Percentiles rank a stretch among this genome's conserved stretches.
Evolutionary conservation across 2,329 filamentous ascomycete genomes (phyloP).

Genomic region (Paradendryphiella salina): DNA sequence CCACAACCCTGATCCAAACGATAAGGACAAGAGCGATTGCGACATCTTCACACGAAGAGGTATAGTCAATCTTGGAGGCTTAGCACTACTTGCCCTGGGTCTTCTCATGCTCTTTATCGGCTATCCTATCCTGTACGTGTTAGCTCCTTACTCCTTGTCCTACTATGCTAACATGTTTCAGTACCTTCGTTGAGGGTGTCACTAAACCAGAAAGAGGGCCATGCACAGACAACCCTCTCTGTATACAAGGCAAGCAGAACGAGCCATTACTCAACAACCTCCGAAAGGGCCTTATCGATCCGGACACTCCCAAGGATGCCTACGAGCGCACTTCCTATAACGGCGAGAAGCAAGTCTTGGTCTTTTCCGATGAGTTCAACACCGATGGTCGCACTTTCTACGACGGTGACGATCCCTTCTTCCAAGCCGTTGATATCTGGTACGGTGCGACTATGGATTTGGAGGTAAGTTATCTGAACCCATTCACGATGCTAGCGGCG

Average conservation of each 20-base stretch:
- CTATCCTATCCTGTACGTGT: constrained; percentile 68
- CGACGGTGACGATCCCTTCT: constrained; percentile 70
- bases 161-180: constrained; percentile 38
- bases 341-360: constrained; percentile 65
- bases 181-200: constrained; percentile 60
- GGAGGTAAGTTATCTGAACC: constrained; percentile 53
- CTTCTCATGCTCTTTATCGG: constrained; percentile 68
- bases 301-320: constrained; percentile 64
- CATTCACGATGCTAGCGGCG: not conserved
- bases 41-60: constrained; percentile 68
- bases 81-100: constrained; percentile 63
- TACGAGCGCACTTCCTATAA: constrained; percentile 60
- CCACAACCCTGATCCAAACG: constrained; percentile 70
- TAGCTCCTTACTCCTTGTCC: not conserved
- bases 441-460: constrained; percentile 72
- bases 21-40: constrained; percentile 63
- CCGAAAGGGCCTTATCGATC: constrained; percentile 65
- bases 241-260: constrained; percentile 55
- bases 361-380: constrained; percentile 76
- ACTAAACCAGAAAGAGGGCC: constrained; percentile 42
- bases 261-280: constrained; percentile 62
- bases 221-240: constrained; percentile 51
- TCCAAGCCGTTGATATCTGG: constrained; percentile 69
- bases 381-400: constrained; percentile 69
- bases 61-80: constrained; percentile 65